Evolutionary conservation across 2,329 filamentous ascomycete species (phyloP).

Genomic region (Triangularia setosa): DNA sequence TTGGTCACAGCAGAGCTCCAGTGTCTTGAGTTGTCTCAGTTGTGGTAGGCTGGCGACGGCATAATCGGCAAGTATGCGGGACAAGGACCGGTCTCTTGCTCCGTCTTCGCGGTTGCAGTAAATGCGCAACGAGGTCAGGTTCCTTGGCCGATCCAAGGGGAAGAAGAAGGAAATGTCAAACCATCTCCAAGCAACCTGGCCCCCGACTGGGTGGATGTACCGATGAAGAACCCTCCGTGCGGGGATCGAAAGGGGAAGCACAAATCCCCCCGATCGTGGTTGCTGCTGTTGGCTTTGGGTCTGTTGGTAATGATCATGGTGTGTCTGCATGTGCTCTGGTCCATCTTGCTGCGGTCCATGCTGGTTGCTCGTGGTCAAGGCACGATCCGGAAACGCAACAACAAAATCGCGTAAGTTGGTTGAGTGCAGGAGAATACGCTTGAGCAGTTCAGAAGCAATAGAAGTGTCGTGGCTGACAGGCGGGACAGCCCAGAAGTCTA

Average conservation of each 20-base stretch:
- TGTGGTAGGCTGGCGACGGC: constrained; percentile 19
- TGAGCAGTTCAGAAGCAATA: constrained; percentile 23
- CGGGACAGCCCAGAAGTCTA: constrained; percentile 16
- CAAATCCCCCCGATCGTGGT: background rate
- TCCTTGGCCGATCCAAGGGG: constrained; percentile 15
- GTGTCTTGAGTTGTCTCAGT: constrained; percentile 21
- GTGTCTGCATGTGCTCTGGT: background rate
- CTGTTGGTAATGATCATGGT: background rate
- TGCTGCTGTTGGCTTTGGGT: constrained; percentile 14
- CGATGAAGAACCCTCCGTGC: background rate
- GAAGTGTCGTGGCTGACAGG: constrained; percentile 4
- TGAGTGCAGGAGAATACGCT: constrained; percentile 20
- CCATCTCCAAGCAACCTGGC: background rate
- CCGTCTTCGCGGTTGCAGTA: constrained; percentile 27
- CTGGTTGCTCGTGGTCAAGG: background rate
- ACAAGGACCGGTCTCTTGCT: constrained; percentile 22
- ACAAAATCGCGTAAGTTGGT: constrained; percentile 25
- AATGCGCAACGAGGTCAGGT: constrained; percentile 25
- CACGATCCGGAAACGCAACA: constrained; percentile 26
- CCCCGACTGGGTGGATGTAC: background rate
- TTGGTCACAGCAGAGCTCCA: constrained; percentile 24
- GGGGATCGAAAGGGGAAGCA: background rate
- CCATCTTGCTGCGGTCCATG: background rate
- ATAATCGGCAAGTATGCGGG: constrained; percentile 23
- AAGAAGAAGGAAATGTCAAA: constrained; percentile 13